A percentile compares a stretch with the other conserved stretches of the same genome.
phyloP scores from a whole-genome alignment of 2,329 filamentous ascomycete species.

The Furcasterigmium sp. region DNA sequence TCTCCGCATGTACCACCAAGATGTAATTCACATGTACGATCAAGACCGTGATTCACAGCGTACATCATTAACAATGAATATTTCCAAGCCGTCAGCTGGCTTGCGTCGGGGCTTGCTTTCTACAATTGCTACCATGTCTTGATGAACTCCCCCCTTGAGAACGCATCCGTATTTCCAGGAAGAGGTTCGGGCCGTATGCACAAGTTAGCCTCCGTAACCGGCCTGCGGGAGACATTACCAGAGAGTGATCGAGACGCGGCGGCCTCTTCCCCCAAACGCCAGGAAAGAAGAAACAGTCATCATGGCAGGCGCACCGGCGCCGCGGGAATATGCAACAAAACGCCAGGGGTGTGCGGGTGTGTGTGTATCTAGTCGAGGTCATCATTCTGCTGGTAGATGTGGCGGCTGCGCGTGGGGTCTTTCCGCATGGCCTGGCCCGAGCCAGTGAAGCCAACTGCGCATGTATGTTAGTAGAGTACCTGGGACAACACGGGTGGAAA shows the following conservation, averaged over 20 bases:
- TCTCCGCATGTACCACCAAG: too few species aligned
- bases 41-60: too few species aligned
- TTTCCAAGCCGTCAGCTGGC: too few species aligned
- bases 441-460: slow-evolving; percentile 85
- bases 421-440: slow-evolving; percentile 96
- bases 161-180: too few species aligned
- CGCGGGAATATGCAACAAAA: not conserved
- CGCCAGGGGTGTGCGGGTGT: not conserved
- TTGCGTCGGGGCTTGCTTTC: too few species aligned
- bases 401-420: slow-evolving; percentile 74
- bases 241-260: slow-evolving; percentile 9
- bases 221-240: slow-evolving; percentile 11
- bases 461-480: slow-evolving; percentile 2
- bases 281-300: not conserved
- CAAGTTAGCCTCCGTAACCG: slow-evolving; percentile 10
- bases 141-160: too few species aligned
- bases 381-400: slow-evolving; percentile 76
- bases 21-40: too few species aligned
- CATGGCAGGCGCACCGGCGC: not conserved
- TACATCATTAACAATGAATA: not conserved
- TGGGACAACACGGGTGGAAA: not conserved
- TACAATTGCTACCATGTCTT: too few species aligned
- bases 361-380: slow-evolving; percentile 63
- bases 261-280: slow-evolving; percentile 11
- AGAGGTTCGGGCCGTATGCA: slow-evolving; percentile 1